Evolutionary conservation across 306 rosid genomes (phyloP).

Genomic region (Cicer judaicum): DNA sequence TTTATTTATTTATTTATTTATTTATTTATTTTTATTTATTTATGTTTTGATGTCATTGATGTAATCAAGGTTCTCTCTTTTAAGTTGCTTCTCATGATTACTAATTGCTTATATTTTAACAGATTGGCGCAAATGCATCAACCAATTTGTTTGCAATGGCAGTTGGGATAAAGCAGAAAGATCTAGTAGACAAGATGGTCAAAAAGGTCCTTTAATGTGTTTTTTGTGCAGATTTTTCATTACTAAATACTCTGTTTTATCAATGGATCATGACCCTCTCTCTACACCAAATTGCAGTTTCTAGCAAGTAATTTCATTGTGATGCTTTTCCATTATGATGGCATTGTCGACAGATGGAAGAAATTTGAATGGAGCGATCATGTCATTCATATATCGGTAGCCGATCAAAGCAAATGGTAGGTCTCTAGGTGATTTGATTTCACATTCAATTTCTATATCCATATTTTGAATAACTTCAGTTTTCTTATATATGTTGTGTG

Average conservation of each 20-base stretch:
- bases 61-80: not conserved
- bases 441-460: constrained; percentile 23
- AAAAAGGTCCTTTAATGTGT: constrained; percentile 63
- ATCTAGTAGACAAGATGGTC: constrained; percentile 77
- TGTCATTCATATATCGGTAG: constrained; percentile 72
- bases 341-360: constrained; percentile 71
- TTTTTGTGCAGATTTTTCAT: constrained; percentile 21
- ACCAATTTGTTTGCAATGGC: constrained; percentile 68
- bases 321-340: constrained; percentile 94
- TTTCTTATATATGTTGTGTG: constrained; percentile 22
- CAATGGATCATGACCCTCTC: constrained; percentile 30
- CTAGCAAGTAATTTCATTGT: constrained; percentile 65
- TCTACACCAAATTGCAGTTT: constrained; percentile 58
- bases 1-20: no score
- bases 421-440: constrained; percentile 19
- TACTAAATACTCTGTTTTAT: constrained; percentile 15
- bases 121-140: constrained; percentile 50
- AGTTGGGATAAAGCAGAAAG: constrained; percentile 79
- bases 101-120: constrained; percentile 25
- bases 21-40: no score
- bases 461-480: not conserved
- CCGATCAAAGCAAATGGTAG: constrained; percentile 84
- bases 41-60: not conserved
- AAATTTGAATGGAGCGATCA: constrained; percentile 62
- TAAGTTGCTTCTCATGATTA: not conserved